Evolutionary conservation across 768 basidiomycete genomes (phyloP).

Genomic region (Rhodocollybia butyracea): DNA sequence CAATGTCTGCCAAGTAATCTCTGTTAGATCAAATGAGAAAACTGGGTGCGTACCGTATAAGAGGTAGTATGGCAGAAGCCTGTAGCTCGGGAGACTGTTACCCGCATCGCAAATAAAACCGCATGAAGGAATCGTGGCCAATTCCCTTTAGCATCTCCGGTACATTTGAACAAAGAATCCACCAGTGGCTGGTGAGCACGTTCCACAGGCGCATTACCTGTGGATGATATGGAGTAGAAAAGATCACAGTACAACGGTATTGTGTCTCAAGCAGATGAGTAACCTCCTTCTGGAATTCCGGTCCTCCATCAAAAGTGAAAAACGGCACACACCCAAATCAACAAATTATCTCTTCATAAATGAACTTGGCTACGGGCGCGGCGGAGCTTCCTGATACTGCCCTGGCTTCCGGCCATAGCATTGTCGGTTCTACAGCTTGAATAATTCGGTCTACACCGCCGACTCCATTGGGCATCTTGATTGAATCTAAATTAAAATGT

Average conservation of each 20-base stretch:
- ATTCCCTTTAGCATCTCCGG: constrained; percentile 13
- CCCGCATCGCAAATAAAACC: constrained; percentile 21
- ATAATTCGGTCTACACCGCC: constrained; percentile 22
- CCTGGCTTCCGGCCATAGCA: constrained; percentile 20
- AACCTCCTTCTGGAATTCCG: constrained; percentile 25
- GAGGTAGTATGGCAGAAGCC: no score
- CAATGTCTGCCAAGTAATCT: no score
- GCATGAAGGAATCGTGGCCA: constrained; percentile 25
- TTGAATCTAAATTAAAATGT: constrained; percentile 25
- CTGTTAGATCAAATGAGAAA: no score
- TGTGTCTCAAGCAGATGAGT: constrained; percentile 15
- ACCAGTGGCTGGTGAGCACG: constrained; percentile 22
- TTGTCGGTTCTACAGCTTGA: constrained; percentile 19
- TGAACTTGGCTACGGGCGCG: constrained; percentile 20
- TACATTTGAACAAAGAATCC: constrained; percentile 16
- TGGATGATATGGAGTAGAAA: constrained; percentile 24
- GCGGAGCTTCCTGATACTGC: constrained; percentile 11
- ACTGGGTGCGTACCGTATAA: no score
- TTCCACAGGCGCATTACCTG: constrained; percentile 28
- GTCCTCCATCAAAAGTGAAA: constrained; percentile 24
- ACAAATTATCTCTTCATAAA: constrained; percentile 26
- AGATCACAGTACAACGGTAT: constrained; percentile 23
- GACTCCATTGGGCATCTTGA: constrained; percentile 24
- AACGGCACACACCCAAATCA: constrained; percentile 18
- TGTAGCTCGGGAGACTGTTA: no score